Evolutionary conservation across 495 filamentous ascomycete genomes (phyloP).

Genomic region (Trichocladium antarcticum): DNA sequence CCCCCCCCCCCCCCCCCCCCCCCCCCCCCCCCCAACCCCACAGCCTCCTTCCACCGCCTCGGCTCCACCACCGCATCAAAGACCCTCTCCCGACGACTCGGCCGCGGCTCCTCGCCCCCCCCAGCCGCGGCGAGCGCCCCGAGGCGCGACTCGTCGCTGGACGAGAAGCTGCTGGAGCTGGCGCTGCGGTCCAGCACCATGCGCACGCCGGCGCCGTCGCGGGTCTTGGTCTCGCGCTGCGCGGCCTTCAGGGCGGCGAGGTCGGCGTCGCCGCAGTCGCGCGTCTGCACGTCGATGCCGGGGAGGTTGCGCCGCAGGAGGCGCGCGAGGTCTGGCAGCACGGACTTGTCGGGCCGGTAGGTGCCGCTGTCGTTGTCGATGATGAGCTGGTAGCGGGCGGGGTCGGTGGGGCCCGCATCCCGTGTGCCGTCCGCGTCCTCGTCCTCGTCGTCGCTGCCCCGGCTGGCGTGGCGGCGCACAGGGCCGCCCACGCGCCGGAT

Average conservation of each 20-base stretch:
- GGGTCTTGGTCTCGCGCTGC: constrained; percentile 45
- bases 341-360: constrained; percentile 69
- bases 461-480: constrained; percentile 3
- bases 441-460: constrained; percentile 14
- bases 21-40: not conserved
- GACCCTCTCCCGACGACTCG: constrained; percentile 36
- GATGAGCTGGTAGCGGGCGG: constrained; percentile 66
- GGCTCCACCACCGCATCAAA: constrained; percentile 36
- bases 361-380: constrained; percentile 96
- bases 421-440: not conserved
- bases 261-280: constrained; percentile 61
- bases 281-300: constrained; percentile 56
- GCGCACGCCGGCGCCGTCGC: constrained; percentile 47
- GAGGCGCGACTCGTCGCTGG: constrained; percentile 64
- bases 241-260: constrained; percentile 44
- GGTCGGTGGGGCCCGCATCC: constrained; percentile 29
- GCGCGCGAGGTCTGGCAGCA: constrained; percentile 54
- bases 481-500: constrained; percentile 48
- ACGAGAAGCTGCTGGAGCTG: constrained; percentile 48
- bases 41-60: constrained; percentile 20
- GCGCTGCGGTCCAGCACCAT: constrained; percentile 55
- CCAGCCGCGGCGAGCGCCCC: constrained; percentile 37
- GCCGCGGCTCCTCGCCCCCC: constrained; percentile 16
- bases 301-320: constrained; percentile 63
- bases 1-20: not conserved